These are phyloP conservation scores for Caloboletus inedulis DNA, from an alignment of 1,284 basidiomycete species.

Conservation along the genomic window DNA sequence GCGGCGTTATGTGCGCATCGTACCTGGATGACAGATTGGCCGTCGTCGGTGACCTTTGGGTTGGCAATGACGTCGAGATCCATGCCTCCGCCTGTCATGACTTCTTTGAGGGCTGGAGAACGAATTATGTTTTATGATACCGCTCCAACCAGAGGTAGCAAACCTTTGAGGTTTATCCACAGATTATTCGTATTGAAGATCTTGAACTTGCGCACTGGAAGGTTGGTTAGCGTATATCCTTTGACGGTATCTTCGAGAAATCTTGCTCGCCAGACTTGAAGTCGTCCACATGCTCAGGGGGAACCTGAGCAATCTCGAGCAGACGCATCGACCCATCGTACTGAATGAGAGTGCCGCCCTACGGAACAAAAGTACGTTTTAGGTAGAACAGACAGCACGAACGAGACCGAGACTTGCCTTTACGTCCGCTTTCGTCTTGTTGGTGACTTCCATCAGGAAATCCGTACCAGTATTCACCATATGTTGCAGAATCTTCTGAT, in stretches of 20 bases:
- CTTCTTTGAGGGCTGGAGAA: conserved; percentile 73
- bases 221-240: not conserved
- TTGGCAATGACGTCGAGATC: conserved; percentile 93
- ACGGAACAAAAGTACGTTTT: not conserved
- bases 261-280: conserved; percentile 70
- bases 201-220: conserved; percentile 78
- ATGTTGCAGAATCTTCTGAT: conserved; percentile 80
- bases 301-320: conserved; percentile 96
- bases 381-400: not conserved
- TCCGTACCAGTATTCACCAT: conserved; percentile 85
- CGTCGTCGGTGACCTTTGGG: conserved; percentile 84
- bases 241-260: not conserved
- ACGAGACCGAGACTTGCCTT: conserved; percentile 33
- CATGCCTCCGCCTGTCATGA: conserved; percentile 88
- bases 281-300: conserved; percentile 94
- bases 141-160: not conserved
- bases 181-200: conserved; percentile 97
- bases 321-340: conserved; percentile 91
- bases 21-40: conserved; percentile 77
- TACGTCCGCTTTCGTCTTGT: conserved; percentile 99
- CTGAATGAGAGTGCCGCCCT: conserved; percentile 96
- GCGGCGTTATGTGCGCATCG: not conserved
- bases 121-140: not conserved
- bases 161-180: conserved; percentile 88
- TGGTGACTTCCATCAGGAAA: conserved; percentile 98